Base-by-base conservation (phyloP, 352 stramenopile genomes). In the Peronospora destructor region DNA sequence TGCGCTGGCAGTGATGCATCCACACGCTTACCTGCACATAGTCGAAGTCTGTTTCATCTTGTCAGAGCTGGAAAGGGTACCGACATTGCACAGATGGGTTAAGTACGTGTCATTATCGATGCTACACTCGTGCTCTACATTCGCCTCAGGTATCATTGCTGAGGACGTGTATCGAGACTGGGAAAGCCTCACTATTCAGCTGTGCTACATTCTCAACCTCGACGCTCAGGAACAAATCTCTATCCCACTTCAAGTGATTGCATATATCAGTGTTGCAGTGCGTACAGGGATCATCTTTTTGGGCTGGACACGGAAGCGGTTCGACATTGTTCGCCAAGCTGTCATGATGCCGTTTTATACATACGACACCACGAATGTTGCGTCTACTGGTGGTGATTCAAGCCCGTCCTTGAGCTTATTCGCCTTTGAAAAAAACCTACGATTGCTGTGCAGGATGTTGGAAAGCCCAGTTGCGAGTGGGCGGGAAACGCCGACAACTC, bases 101-200 rank as follows among this genome's bases (percentile, higher is more conserved):
- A 66, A 88, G 44, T 93, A 87, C 37, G 71, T 93, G 3, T 69
- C 79, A 7, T 59, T 87, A 4, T 88, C 71, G 30, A 87, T 91
- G 79, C 58, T 93, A 10, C 76, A 88, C 42, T 88, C 77, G 11
- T 87, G 77, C 50, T 72, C 70, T 11, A 90, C 77, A 10, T 91
- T 89, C 33, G 76, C 79, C 11, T 89, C 80, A 1, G 87, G 77
- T 45, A 73, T 58, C 16, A 85, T 90, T 38, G 79, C 73, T 5
- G 72, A 87, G 16, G 73, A 88, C 17, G 74, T 88, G 17, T 88
- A 87, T 55, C 76, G 81, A 13, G 81, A 92, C 45, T 92, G 81
- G 81, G 79, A 92, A 42, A 71, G 76, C 14, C 63, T 92, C 3
- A 90, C 78, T 9, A 85, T 88, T 35, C 81, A 92, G 59, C 63